Evolutionary conservation across 306 rosid genomes (phyloP).

Genomic region (Rubus idaeus): DNA sequence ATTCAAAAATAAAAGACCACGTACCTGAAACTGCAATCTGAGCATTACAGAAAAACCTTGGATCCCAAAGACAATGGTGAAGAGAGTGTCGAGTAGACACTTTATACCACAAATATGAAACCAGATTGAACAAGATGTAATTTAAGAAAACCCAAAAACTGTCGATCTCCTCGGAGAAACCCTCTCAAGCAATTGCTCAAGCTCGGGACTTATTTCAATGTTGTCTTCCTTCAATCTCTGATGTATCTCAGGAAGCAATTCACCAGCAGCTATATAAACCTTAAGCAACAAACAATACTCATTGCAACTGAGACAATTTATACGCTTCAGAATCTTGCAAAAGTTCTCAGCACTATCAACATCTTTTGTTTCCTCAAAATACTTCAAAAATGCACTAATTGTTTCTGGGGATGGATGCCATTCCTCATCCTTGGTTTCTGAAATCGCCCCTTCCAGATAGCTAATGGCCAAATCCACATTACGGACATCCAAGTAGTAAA

Average conservation of each 20-base stretch:
- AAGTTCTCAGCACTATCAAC: conserved; percentile 59
- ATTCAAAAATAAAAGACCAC: neutral
- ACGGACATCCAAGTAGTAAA: conserved; percentile 44
- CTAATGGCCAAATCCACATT: conserved; percentile 50
- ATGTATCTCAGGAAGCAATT: conserved; percentile 34
- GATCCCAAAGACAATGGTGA: neutral
- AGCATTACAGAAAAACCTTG: neutral
- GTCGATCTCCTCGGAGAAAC: conserved; percentile 21
- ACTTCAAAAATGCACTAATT: conserved; percentile 50
- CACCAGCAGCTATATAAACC: conserved; percentile 43
- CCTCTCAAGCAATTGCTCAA: conserved; percentile 37
- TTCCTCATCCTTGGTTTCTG: conserved; percentile 36
- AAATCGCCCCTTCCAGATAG: conserved; percentile 50
- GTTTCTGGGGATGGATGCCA: conserved; percentile 49
- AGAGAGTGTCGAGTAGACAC: neutral
- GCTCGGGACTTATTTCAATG: conserved; percentile 30
- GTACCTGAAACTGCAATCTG: neutral
- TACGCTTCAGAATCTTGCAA: conserved; percentile 51
- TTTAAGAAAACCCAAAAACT: neutral
- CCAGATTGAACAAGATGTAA: neutral
- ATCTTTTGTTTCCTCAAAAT: conserved; percentile 59
- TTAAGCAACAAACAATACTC: conserved; percentile 46
- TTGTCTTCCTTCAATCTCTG: conserved; percentile 41
- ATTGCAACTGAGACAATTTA: conserved; percentile 35
- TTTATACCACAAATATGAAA: neutral